Base-by-base conservation (phyloP, 495 filamentous ascomycete species). In the Xylaria grammica region DNA sequence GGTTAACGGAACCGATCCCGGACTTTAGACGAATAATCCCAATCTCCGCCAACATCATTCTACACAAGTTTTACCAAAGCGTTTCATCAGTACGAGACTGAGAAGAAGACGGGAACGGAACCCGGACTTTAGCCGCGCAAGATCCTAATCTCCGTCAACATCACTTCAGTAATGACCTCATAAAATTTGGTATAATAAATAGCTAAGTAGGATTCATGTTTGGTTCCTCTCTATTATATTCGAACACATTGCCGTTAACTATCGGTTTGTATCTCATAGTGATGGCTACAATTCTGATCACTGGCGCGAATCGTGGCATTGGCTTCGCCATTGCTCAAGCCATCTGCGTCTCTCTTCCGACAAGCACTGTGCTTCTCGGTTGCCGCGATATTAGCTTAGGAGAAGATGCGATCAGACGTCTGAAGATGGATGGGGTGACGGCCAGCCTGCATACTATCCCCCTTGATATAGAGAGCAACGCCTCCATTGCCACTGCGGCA, bases 231-330 rank as follows among this genome's bases (percentile, higher is more conserved):
- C n/a, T n/a, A n/a, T n/a, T n/a, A n/a, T n/a, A n/a, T n/a, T n/a
- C n/a, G n/a, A n/a, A n/a, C n/a, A n/a, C n/a, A n/a, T n/a, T n/a
- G n/a, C n/a, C n/a, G n/a, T n/a, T n/a, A n/a, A n/a, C n/a, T n/a
- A n/a, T n/a, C n/a, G n/a, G n/a, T n/a, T n/a, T n/a, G n/a, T n/a
- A n/a, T n/a, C n/a, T 20, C 5, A 29, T 5, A 24, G 1, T 8
- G 20, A 74, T 72, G 71, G 40, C 67, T 42, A 57, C 70, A 10
- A 67, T 77, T 30, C 69, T 81, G 42, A 63, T 74, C 45, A 81
- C 78, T 1, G 77, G 77, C 6, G 72, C 74, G 29, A 81, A 79
- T 51, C 68, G 72, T 42, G 71, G 75, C 22, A 70, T 81, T 4
- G 76, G 76, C 10, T 71, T 75, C 55, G 71, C 67, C 24, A 77